Evolutionary conservation across 2,329 filamentous ascomycete genomes (phyloP).

Genomic region (Clarireedia monteithiana): DNA sequence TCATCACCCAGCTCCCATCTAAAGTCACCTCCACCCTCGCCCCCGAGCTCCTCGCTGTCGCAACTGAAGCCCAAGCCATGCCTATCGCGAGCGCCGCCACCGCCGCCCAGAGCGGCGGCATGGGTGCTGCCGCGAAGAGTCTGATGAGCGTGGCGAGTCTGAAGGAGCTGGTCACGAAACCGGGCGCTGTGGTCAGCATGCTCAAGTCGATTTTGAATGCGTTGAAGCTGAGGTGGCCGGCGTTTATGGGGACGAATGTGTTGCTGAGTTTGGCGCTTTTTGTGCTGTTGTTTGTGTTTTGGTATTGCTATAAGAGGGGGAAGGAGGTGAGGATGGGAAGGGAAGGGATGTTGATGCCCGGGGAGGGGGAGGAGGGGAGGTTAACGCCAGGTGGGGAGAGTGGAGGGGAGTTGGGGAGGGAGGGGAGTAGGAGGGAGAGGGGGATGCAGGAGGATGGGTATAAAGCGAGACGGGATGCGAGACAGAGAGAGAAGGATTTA

Average conservation of each 20-base stretch:
- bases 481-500: constrained; percentile 2
- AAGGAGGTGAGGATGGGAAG: constrained; percentile 64
- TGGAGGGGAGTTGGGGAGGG: background rate
- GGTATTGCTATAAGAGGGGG: constrained; percentile 97
- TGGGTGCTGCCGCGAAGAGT: constrained; percentile 54
- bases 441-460: background rate
- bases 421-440: background rate
- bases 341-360: constrained; percentile 12
- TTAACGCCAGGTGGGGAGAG: constrained; percentile 13
- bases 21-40: constrained; percentile 71
- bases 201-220: constrained; percentile 87
- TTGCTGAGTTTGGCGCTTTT: constrained; percentile 85
- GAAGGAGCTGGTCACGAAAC: constrained; percentile 74
- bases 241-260: constrained; percentile 84
- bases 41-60: constrained; percentile 74
- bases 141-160: constrained; percentile 59
- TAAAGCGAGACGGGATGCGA: constrained; percentile 7
- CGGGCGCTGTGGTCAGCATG: constrained; percentile 78
- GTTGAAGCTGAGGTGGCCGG: constrained; percentile 79
- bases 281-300: constrained; percentile 79
- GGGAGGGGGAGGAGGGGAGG: background rate
- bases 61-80: constrained; percentile 57
- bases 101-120: constrained; percentile 19
- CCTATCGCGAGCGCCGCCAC: constrained; percentile 10
- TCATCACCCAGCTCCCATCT: constrained; percentile 75